Evolutionary conservation across 257 asterid genomes (phyloP).

Genomic region (Vinca minor): DNA sequence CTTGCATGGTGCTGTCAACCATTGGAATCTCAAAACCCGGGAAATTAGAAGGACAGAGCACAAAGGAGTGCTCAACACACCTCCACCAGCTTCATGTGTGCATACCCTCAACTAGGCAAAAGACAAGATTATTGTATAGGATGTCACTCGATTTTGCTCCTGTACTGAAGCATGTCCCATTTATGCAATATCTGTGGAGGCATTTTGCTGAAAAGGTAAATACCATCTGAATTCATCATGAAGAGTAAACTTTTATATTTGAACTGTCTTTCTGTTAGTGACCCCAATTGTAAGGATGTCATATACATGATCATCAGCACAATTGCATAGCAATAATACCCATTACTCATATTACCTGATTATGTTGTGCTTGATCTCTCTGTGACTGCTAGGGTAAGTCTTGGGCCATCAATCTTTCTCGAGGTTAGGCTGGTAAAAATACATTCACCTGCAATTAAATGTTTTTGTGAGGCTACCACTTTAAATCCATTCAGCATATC

Average conservation of each 20-base stretch:
- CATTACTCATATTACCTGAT: not conserved
- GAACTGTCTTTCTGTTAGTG: not conserved
- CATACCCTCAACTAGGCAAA: slow-evolving; percentile 72
- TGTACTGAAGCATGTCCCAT: slow-evolving; percentile 65
- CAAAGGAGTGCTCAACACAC: slow-evolving; percentile 71
- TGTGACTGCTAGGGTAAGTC: not conserved
- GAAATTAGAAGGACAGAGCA: slow-evolving; percentile 69
- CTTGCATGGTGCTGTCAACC: slow-evolving; percentile 88
- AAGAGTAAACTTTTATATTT: not conserved
- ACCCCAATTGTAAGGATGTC: too few relatives aligned
- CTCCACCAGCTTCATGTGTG: slow-evolving; percentile 97
- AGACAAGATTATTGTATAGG: slow-evolving; percentile 83
- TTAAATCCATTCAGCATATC: too few relatives aligned
- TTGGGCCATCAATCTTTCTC: not conserved
- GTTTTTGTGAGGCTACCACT: not conserved
- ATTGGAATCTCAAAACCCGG: slow-evolving; percentile 95
- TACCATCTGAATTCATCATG: not conserved
- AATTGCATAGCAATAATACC: not conserved
- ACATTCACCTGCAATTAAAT: not conserved
- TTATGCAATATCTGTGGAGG: slow-evolving; percentile 74
- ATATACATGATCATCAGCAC: not conserved
- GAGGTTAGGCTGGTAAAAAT: not conserved
- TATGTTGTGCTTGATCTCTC: not conserved
- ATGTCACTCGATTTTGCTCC: slow-evolving; percentile 98
- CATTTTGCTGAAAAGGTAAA: slow-evolving; percentile 89